Evolutionary conservation across 106 monocot species (phyloP).

Genomic region (Allium fistulosum): DNA sequence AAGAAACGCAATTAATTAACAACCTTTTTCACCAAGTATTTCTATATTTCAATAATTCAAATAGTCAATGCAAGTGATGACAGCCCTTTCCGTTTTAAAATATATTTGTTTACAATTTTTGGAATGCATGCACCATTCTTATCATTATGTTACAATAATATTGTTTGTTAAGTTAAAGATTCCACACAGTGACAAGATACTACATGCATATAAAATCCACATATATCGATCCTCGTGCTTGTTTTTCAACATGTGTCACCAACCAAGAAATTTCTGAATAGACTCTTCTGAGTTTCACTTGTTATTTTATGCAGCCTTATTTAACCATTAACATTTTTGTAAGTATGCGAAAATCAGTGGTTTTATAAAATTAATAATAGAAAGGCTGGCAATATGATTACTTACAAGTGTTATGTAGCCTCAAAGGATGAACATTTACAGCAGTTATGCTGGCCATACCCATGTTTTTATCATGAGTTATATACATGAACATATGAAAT

Average conservation of each 20-base stretch:
- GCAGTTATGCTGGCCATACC: no score
- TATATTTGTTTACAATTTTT: background rate
- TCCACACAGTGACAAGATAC: background rate
- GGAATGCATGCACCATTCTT: background rate
- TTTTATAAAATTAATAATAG: no score
- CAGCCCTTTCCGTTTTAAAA: background rate
- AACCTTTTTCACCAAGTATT: no score
- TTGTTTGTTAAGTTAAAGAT: slow-evolving; percentile 6
- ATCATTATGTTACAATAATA: background rate
- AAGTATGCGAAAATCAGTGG: no score
- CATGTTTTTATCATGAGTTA: no score
- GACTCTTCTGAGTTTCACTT: background rate
- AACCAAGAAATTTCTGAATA: background rate
- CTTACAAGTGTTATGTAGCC: no score
- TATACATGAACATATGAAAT: no score
- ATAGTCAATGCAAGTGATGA: slow-evolving; percentile 6
- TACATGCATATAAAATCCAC: background rate
- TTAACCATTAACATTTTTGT: no score
- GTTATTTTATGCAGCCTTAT: no score
- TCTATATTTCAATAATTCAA: background rate
- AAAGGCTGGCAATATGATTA: no score
- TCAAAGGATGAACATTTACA: no score
- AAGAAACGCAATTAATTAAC: no score
- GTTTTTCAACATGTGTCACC: background rate
- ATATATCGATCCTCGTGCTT: background rate